Percentiles rank a stretch among this genome's conserved stretches.
Evolutionary conservation across 2,329 filamentous ascomycete species (phyloP).

Genomic region (Scedosporium boydii): DNA sequence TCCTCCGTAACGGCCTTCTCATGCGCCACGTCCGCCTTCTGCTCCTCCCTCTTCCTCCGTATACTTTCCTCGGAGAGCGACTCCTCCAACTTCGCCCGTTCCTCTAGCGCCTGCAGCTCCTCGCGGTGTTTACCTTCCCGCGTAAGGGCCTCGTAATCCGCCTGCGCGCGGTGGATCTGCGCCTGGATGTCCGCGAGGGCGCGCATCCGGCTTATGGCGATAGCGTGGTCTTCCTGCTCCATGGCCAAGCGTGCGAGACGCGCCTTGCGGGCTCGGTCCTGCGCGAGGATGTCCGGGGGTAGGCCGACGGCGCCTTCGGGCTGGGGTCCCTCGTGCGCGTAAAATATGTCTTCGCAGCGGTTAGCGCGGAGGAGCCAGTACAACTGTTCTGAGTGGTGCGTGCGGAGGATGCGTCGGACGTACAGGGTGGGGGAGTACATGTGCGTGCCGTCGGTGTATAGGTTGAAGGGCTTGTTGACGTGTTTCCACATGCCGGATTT

Average conservation of each 20-base stretch:
- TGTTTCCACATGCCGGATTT: slow-evolving; percentile 57
- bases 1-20: slow-evolving; percentile 37
- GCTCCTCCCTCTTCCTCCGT: slow-evolving; percentile 24
- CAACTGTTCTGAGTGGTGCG: slow-evolving; percentile 30
- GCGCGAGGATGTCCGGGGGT: slow-evolving; percentile 36
- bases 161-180: slow-evolving; percentile 37
- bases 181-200: slow-evolving; percentile 43
- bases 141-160: slow-evolving; percentile 37
- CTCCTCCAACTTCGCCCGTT: slow-evolving; percentile 19
- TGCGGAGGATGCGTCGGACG: slow-evolving; percentile 35
- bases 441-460: slow-evolving; percentile 39
- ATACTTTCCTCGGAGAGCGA: slow-evolving; percentile 12
- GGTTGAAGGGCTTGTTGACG: slow-evolving; percentile 50
- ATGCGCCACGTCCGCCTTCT: slow-evolving; percentile 30
- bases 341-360: slow-evolving; percentile 43
- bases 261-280: slow-evolving; percentile 40
- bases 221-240: slow-evolving; percentile 39
- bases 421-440: slow-evolving; percentile 60
- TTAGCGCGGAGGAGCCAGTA: slow-evolving; percentile 40
- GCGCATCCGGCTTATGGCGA: slow-evolving; percentile 36
- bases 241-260: slow-evolving; percentile 33
- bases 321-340: slow-evolving; percentile 42
- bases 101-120: slow-evolving; percentile 20
- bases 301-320: slow-evolving; percentile 43
- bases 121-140: background rate